Evolutionary conservation across 2,329 filamentous ascomycete genomes (phyloP).

Genomic region (Diaporthe sp.): DNA sequence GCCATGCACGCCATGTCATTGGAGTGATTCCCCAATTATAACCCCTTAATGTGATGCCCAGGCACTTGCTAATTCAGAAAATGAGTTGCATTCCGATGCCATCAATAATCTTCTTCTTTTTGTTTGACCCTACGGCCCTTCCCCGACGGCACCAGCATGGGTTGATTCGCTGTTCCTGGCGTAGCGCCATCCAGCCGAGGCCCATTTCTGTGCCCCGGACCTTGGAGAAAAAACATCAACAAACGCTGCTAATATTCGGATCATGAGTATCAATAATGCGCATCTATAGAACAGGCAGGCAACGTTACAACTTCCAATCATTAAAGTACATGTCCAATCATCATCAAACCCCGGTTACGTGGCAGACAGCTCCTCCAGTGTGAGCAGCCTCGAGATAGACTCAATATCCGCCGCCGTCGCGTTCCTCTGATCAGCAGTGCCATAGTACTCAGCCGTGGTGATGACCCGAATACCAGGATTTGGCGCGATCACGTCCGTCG

Average conservation of each 20-base stretch:
- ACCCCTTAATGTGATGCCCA: neutral
- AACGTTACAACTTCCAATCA: neutral
- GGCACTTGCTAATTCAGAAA: neutral
- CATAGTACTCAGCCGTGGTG: constrained; percentile 39
- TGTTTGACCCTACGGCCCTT: neutral
- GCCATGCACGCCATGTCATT: neutral
- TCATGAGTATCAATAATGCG: neutral
- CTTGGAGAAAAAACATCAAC: neutral
- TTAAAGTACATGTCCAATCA: no score
- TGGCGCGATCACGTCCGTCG: constrained; percentile 37
- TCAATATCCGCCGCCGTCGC: constrained; percentile 37
- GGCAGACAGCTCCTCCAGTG: constrained; percentile 39
- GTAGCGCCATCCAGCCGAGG: constrained; percentile 3
- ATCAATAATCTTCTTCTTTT: neutral
- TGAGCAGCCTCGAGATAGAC: constrained; percentile 37
- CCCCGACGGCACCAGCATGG: neutral
- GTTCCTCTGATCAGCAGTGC: constrained; percentile 41
- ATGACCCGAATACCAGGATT: constrained; percentile 35
- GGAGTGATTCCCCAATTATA: neutral
- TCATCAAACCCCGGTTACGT: neutral
- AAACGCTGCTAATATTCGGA: neutral
- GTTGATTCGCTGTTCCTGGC: neutral
- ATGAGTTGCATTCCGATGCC: neutral
- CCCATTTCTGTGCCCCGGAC: neutral
- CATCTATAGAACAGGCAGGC: neutral